phyloP scores from a whole-genome alignment of 768 basidiomycete species.

The Phylloporus rhodoxanthus region DNA sequence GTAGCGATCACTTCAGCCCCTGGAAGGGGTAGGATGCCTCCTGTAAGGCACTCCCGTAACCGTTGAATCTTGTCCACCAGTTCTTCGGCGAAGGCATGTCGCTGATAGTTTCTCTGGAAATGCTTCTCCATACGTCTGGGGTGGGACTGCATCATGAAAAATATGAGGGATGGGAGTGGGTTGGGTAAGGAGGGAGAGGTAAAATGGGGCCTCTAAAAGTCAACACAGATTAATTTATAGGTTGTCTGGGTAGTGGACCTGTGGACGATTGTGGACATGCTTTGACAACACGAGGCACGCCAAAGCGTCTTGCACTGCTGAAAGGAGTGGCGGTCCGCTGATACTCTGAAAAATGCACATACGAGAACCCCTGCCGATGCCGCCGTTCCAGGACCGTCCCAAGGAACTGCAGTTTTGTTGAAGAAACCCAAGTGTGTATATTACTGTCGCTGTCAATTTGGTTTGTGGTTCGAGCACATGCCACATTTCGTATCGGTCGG shows the following conservation, averaged over 20 bases:
- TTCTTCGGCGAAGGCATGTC: slow-evolving; percentile 11
- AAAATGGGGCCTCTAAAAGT: not conserved
- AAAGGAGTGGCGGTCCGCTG: slow-evolving; percentile 11
- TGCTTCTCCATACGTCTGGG: slow-evolving; percentile 5
- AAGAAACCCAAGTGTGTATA: not conserved
- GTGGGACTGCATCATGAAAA: slow-evolving; percentile 6
- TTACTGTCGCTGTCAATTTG: not conserved
- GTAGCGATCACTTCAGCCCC: slow-evolving; percentile 11
- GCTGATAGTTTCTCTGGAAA: slow-evolving; percentile 10
- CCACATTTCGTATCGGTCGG: not conserved
- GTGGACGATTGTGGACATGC: slow-evolving; percentile 26
- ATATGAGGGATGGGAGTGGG: not conserved
- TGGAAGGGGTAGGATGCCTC: slow-evolving; percentile 14
- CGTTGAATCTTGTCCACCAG: slow-evolving; percentile 10
- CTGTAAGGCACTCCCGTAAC: slow-evolving; percentile 17
- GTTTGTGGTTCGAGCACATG: not conserved
- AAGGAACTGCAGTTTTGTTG: not conserved
- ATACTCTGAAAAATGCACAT: slow-evolving; percentile 4
- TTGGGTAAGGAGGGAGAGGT: not conserved
- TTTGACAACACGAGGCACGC: slow-evolving; percentile 25
- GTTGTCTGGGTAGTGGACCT: slow-evolving; percentile 7
- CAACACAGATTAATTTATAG: slow-evolving; percentile 16
- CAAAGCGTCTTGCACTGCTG: slow-evolving; percentile 10
- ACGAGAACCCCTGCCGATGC: not conserved
- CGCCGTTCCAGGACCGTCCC: not conserved